Evolutionary conservation across 148 eudicot species (phyloP).

Genomic region (Drosera capensis): DNA sequence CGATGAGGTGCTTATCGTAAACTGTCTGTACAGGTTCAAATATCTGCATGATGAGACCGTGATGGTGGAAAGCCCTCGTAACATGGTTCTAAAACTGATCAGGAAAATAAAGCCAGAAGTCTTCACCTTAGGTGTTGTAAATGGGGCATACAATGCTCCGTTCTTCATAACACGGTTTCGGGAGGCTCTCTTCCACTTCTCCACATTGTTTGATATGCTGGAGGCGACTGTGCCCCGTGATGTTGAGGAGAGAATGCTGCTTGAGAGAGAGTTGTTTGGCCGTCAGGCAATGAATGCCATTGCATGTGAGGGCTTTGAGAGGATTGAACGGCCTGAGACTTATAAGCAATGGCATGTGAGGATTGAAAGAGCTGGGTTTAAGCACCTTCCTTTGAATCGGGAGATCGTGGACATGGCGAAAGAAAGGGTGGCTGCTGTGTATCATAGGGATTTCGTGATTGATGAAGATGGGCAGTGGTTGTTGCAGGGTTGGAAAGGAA

Average conservation of each 20-base stretch:
- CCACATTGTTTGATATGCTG: conserved; percentile 67
- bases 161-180: conserved; percentile 61
- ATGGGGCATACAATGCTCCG: conserved; percentile 59
- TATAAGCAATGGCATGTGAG: conserved; percentile 83
- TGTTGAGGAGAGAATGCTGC: conserved; percentile 38
- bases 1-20: conserved; percentile 62
- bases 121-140: conserved; percentile 44
- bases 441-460: conserved; percentile 53
- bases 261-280: conserved; percentile 56
- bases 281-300: conserved; percentile 59
- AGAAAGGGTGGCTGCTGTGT: conserved; percentile 30
- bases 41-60: conserved; percentile 62
- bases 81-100: conserved; percentile 39
- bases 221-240: conserved; percentile 55
- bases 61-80: conserved; percentile 50
- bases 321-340: conserved; percentile 74
- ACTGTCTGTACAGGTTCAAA: conserved; percentile 35
- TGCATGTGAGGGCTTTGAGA: conserved; percentile 71
- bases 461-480: conserved; percentile 72
- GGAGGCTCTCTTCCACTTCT: conserved; percentile 65
- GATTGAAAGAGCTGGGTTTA: conserved; percentile 53
- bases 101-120: conserved; percentile 43
- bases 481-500: conserved; percentile 77
- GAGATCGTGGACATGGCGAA: conserved; percentile 35
- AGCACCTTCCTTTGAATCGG: conserved; percentile 32